A percentile compares a stretch with the other conserved stretches of the same genome.
Evolutionary conservation across 1,284 basidiomycete genomes (phyloP).

Genomic region (Puccinia coronata): DNA sequence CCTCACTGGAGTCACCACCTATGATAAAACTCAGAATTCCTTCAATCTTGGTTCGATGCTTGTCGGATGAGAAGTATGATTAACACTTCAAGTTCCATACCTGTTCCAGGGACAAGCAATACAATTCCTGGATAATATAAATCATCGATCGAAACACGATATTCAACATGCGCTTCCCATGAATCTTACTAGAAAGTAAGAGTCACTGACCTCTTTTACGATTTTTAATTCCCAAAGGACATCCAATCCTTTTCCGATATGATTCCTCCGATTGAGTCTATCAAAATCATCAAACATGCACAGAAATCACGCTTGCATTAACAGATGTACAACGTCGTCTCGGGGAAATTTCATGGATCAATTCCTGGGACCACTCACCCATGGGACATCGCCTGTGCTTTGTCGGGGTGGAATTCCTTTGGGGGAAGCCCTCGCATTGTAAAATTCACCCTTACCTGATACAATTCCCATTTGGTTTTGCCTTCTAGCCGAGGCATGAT

Average conservation of each 20-base stretch:
- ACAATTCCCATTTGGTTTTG: not conserved
- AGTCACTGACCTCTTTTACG: not conserved
- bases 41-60: not conserved
- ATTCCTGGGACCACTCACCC: conserved; percentile 1
- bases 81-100: not conserved
- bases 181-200: not conserved
- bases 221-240: conserved; percentile 21
- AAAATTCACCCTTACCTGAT: not conserved
- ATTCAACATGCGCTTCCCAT: not conserved
- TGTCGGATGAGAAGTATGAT: not conserved
- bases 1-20: not conserved
- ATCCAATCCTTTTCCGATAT: conserved; percentile 11
- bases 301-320: not conserved
- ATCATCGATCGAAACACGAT: not conserved
- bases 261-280: conserved; percentile 30
- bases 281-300: not conserved
- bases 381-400: conserved; percentile 37
- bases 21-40: too few relatives aligned
- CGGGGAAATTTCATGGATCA: not conserved
- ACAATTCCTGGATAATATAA: conserved; percentile 6
- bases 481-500: not conserved
- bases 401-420: not conserved
- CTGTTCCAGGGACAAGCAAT: conserved; percentile 37
- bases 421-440: not conserved
- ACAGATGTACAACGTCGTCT: too few relatives aligned